Conservation (phyloP, 2,329 filamentous ascomycete genomes). For the Xylaria multiplex region DNA sequence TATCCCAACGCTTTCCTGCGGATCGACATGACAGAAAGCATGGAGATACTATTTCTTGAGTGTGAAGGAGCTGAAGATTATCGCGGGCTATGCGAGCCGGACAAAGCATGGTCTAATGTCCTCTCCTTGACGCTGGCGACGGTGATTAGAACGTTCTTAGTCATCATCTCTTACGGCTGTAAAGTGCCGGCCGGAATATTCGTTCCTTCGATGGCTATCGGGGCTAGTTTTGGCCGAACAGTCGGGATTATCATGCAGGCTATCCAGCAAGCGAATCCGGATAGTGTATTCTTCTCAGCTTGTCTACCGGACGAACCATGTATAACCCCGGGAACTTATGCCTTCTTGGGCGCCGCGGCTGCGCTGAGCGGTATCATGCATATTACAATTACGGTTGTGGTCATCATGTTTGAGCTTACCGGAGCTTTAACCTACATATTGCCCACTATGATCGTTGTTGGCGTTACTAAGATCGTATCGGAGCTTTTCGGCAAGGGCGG, state of each 20-base stretch:
- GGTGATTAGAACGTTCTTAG: conserved; percentile 80
- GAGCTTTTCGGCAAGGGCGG: conserved; percentile 94
- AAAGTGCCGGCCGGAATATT: conserved; percentile 99
- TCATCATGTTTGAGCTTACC: conserved; percentile 99
- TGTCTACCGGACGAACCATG: conserved; percentile 93
- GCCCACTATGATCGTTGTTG: conserved; percentile 98
- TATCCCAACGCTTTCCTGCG: conserved; percentile 95
- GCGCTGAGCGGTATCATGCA: conserved; percentile 98
- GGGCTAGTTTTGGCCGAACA: conserved; percentile 90
- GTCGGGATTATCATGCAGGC: conserved; percentile 95
- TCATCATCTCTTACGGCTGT: conserved; percentile 96
- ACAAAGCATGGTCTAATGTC: conserved; percentile 81
- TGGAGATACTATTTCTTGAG: conserved; percentile 96
- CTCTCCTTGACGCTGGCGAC: conserved; percentile 82
- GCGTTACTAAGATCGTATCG: conserved; percentile 92
- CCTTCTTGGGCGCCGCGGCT: conserved; percentile 91
- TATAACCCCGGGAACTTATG: conserved; percentile 97
- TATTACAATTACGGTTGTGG: conserved; percentile 93
- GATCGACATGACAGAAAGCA: conserved; percentile 99
- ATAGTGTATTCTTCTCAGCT: conserved; percentile 84
- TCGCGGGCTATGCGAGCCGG: conserved; percentile 83
- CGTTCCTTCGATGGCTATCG: conserved; percentile 97
- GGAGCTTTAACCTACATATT: conserved; percentile 97
- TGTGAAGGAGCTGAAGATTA: conserved; percentile 92
- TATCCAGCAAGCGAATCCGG: conserved; percentile 83